Evolutionary conservation across 345 rosid species (phyloP), one percentile per base, ranked within the genome.

Genomic region (Kernera saxatilis): DNA sequence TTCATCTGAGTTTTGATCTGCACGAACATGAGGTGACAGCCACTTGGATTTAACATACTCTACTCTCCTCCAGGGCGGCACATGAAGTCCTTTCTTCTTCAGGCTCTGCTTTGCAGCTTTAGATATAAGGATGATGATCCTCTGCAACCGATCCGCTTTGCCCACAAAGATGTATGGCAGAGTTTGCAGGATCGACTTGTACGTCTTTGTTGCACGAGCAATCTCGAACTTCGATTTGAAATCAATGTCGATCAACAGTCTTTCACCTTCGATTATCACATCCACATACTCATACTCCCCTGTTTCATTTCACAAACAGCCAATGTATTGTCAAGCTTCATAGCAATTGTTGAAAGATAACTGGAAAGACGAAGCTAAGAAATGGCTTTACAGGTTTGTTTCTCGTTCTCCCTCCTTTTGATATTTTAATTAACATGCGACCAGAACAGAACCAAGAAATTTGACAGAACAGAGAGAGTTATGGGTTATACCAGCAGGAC

Each of bases 1-100:
- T 11, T 13, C 71, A 32, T 50, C 63, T 22, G 67, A 44, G 13
- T 9, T 71, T n/a, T n/a, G 60, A 25, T 19, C 35, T 13, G 40
- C 45, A 63, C 88, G 82, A 1, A 79, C 73, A 71, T 74, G 74
- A 62, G 84, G 73, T 57, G 98, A 82, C 27, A 91, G 78, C 98
- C 98, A 93, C 57, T 92, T 92, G 21, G 98, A 87, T 62, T 81
- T 79, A 64, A 95, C 81, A 78, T 94, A 94, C 71, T 86, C 94
- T 1, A 81, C 82, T 80, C 85, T 90, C 66, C 98, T 87, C 98
- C 97, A 95, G 0, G 99, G 97, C 29, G 99, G 87, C 35, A 90
- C 39, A 49, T 80, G 90, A 90, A 95, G 91, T 18, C 92, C 97
- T 55, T 86, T 92, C 84, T 90, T 95, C 88, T 86, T 95, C 82